Conservation (phyloP, 768 basidiomycete species). For the Trichaptum fuscoviolaceum region DNA sequence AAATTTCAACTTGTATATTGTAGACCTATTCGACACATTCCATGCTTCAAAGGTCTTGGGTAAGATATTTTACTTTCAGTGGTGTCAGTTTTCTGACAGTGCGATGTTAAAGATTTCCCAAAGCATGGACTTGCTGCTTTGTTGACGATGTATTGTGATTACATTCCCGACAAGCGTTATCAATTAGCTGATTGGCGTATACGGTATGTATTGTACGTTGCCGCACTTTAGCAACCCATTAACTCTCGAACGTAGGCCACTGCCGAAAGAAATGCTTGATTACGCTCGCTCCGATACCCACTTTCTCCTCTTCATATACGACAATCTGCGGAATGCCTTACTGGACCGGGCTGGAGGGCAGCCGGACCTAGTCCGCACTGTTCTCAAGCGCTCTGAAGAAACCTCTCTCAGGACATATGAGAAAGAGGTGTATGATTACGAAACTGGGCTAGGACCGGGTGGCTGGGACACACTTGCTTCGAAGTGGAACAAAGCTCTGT, state of each 20-base stretch:
- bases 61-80: slow-evolving; percentile 20
- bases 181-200: slow-evolving; percentile 98
- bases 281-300: slow-evolving; percentile 98
- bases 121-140: slow-evolving; percentile 80
- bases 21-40: slow-evolving; percentile 96
- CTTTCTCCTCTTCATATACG: slow-evolving; percentile 89
- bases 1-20: slow-evolving; percentile 89
- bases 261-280: slow-evolving; percentile 81
- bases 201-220: slow-evolving; percentile 38
- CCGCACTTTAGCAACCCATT: background rate
- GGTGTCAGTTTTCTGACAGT: background rate
- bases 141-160: slow-evolving; percentile 85
- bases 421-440: slow-evolving; percentile 63
- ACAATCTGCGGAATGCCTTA: slow-evolving; percentile 82
- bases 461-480: slow-evolving; percentile 77
- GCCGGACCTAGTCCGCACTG: slow-evolving; percentile 50
- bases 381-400: slow-evolving; percentile 67
- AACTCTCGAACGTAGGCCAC: slow-evolving; percentile 42
- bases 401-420: slow-evolving; percentile 72
- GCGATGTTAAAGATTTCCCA: slow-evolving; percentile 55
- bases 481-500: slow-evolving; percentile 72
- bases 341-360: slow-evolving; percentile 50
- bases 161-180: slow-evolving; percentile 89
- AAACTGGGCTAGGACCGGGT: slow-evolving; percentile 54
- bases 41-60: slow-evolving; percentile 87